phyloP scores from a whole-genome alignment of 305 asterid species.

The Withania somnifera region DNA sequence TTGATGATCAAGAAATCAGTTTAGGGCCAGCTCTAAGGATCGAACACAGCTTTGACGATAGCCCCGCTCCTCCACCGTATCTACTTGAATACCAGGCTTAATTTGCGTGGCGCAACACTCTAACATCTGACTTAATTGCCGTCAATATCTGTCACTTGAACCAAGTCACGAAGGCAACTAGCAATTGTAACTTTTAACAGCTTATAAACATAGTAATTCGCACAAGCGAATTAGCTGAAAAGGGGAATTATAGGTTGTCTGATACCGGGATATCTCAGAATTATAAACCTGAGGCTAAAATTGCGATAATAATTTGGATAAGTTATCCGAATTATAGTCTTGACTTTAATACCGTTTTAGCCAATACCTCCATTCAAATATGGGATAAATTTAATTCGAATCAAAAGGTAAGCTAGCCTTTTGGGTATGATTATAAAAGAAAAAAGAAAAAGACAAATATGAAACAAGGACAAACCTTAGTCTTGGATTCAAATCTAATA shows the following conservation, averaged over 20 bases:
- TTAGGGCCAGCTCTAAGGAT: background rate
- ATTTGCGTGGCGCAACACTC: background rate
- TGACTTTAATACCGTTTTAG: background rate
- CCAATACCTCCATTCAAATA: background rate
- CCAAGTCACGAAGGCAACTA: background rate
- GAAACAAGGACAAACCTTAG: constrained; percentile 8
- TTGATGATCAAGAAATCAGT: background rate
- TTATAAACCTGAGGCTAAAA: background rate
- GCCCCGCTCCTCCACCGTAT: background rate
- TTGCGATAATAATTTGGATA: background rate
- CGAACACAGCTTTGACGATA: background rate
- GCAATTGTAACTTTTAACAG: background rate
- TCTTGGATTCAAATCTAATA: constrained; percentile 18
- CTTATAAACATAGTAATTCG: background rate
- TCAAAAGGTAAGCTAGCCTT: background rate
- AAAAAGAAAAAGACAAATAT: background rate
- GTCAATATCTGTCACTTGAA: background rate
- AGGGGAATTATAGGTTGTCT: no score
- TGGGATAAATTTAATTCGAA: background rate
- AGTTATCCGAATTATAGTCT: background rate
- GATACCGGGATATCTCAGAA: no score
- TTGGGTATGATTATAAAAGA: background rate
- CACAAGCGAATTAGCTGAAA: background rate
- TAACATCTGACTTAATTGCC: background rate
- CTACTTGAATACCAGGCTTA: background rate